phyloP scores from a whole-genome alignment of 2,329 filamentous ascomycete species.

The Zymoseptoria crescenta region DNA sequence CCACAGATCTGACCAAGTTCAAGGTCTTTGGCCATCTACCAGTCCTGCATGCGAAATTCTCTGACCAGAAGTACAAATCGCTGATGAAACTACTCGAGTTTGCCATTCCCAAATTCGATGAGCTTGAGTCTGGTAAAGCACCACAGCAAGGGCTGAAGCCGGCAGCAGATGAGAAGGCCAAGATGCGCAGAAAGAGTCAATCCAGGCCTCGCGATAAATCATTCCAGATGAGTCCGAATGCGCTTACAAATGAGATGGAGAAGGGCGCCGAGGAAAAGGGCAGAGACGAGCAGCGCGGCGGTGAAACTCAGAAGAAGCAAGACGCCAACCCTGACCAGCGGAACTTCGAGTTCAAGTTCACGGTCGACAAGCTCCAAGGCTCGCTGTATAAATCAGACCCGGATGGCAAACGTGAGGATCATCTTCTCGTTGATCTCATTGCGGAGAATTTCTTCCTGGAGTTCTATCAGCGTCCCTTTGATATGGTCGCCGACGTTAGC shows the following conservation, averaged over 20 bases:
- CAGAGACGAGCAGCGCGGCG: conserved; percentile 30
- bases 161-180: conserved; percentile 25
- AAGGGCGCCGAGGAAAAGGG: conserved; percentile 49
- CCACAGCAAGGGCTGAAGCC: conserved; percentile 29
- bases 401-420: conserved; percentile 65
- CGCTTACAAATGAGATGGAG: conserved; percentile 65
- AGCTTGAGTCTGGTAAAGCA: conserved; percentile 9
- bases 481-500: conserved; percentile 88
- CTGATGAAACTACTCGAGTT: conserved; percentile 95
- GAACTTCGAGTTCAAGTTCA: conserved; percentile 94
- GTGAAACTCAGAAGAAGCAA: conserved; percentile 33
- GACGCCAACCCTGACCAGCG: conserved; percentile 67
- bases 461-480: conserved; percentile 79
- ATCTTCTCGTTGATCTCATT: conserved; percentile 80
- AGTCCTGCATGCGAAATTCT: conserved; percentile 82
- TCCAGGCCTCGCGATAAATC: conserved; percentile 57
- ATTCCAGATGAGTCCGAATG: conserved; percentile 62
- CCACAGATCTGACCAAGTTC: conserved; percentile 84
- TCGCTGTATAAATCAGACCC: conserved; percentile 84
- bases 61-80: conserved; percentile 93
- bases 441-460: conserved; percentile 82
- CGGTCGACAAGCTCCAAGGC: conserved; percentile 86
- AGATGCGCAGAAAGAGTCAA: conserved; percentile 27
- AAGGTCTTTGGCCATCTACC: conserved; percentile 87
- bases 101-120: conserved; percentile 74